Percentiles rank a stretch among this genome's conserved stretches.
phyloP scores from a whole-genome alignment of 257 asterid genomes.

The Phtheirospermum japonicum region DNA sequence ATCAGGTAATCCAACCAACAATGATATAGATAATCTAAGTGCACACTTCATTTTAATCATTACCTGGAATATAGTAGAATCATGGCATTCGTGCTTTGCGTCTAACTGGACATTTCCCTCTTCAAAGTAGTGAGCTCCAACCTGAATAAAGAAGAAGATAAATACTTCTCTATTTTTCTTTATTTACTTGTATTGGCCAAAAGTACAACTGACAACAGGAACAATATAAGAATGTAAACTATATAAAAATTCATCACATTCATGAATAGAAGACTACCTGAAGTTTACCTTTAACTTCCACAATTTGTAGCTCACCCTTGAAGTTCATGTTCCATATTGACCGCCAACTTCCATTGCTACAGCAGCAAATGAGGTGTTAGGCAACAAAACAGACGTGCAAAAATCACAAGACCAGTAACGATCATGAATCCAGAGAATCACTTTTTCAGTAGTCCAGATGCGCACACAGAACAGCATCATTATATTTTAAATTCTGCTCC shows the following conservation, averaged over 20 bases:
- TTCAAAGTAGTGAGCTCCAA: conserved; percentile 96
- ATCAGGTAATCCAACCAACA: conserved; percentile 22
- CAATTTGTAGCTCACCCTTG: conserved; percentile 67
- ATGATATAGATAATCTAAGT: conserved; percentile 21
- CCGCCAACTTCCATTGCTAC: conserved; percentile 95
- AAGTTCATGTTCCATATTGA: conserved; percentile 76
- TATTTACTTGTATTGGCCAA: neutral
- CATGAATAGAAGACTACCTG: conserved; percentile 51
- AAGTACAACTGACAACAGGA: conserved; percentile 4
- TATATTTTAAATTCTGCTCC: too few relatives aligned
- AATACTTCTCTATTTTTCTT: conserved; percentile 14
- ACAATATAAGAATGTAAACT: conserved; percentile 11
- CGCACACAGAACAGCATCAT: conserved; percentile 16
- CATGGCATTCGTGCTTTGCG: conserved; percentile 77
- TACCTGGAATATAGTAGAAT: conserved; percentile 86
- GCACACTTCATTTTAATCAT: conserved; percentile 23
- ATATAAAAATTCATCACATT: conserved; percentile 13
- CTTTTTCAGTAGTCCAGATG: conserved; percentile 22
- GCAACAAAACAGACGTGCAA: conserved; percentile 20
- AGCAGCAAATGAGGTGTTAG: conserved; percentile 27
- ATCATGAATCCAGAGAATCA: conserved; percentile 12
- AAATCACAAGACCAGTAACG: conserved; percentile 17
- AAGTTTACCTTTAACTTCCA: conserved; percentile 78
- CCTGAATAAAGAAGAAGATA: conserved; percentile 45
- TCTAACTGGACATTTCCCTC: conserved; percentile 99